A percentile compares a stretch with the other conserved stretches of the same genome.
Evolutionary conservation across 148 eudicot genomes (phyloP).

Genomic region (Mesembryanthemum crystallinum): DNA sequence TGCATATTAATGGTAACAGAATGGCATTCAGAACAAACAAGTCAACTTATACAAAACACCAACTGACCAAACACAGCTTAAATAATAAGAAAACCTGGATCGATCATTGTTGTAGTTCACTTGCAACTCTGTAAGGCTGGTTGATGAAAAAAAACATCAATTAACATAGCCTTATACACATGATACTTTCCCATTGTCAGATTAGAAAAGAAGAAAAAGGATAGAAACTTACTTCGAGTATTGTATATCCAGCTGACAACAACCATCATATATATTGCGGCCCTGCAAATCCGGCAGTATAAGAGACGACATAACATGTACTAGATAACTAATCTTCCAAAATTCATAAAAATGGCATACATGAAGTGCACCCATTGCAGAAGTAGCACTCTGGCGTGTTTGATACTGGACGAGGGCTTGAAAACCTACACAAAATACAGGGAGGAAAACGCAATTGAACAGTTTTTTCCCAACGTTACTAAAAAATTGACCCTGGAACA

Average conservation of each 20-base stretch:
- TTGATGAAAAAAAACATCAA: constrained; percentile 15
- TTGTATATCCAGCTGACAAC: constrained; percentile 44
- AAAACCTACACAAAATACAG: constrained; percentile 32
- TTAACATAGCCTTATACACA: constrained; percentile 10
- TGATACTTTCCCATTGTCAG: constrained; percentile 1
- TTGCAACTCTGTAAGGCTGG: constrained; percentile 42
- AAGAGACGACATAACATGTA: constrained; percentile 2
- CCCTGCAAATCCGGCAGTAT: constrained; percentile 29
- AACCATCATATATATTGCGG: constrained; percentile 39
- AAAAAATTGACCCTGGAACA: neutral
- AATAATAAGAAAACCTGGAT: constrained; percentile 29
- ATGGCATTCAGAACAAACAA: constrained; percentile 6
- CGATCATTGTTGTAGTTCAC: constrained; percentile 47
- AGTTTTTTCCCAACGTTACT: neutral
- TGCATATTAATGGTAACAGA: constrained; percentile 10
- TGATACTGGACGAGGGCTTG: constrained; percentile 43
- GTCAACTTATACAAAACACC: constrained; percentile 2
- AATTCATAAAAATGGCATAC: constrained; percentile 24
- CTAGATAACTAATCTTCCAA: constrained; percentile 2
- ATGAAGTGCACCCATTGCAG: constrained; percentile 41
- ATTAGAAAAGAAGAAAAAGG: neutral
- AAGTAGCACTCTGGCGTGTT: constrained; percentile 34
- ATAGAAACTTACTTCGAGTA: constrained; percentile 34
- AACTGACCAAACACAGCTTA: constrained; percentile 8
- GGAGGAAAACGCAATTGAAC: constrained; percentile 8